Conservation (phyloP, 2,329 filamentous ascomycete species). For the Lachnellula subtilissima region DNA sequence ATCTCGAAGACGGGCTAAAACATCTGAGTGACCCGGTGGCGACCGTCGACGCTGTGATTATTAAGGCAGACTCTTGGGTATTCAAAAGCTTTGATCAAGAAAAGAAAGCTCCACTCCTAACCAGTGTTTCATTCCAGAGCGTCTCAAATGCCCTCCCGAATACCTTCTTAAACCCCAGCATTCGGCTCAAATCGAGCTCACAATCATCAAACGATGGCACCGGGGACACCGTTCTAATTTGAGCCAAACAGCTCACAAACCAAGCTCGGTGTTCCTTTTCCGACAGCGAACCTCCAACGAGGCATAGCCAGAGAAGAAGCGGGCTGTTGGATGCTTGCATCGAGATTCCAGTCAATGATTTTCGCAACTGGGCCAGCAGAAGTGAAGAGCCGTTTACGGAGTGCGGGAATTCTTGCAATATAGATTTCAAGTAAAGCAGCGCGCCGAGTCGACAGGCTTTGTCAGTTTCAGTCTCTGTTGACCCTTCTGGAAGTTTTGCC, state of each 20-base stretch:
- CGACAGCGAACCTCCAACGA: conserved; percentile 10
- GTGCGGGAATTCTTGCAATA: conserved; percentile 19
- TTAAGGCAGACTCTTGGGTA: no score
- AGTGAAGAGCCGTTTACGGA: conserved; percentile 13
- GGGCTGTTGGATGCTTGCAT: conserved; percentile 1
- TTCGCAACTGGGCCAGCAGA: conserved; percentile 14
- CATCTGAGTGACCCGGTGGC: no score
- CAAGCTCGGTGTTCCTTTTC: not conserved
- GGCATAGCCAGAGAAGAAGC: conserved; percentile 10
- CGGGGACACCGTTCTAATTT: not conserved
- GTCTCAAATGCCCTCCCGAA: conserved; percentile 6
- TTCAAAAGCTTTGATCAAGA: not conserved
- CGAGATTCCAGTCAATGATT: conserved; percentile 3
- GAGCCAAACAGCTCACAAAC: conserved; percentile 4
- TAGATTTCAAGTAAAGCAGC: conserved; percentile 19
- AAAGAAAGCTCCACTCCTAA: not conserved
- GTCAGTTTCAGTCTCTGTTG: conserved; percentile 2
- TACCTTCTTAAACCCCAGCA: conserved; percentile 6
- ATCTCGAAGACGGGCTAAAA: no score
- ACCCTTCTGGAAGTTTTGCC: not conserved
- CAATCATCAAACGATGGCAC: conserved; percentile 1
- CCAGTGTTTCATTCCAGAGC: conserved; percentile 3
- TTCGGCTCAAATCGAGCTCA: not conserved
- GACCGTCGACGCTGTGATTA: no score
- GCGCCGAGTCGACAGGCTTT: conserved; percentile 16